Evolutionary conservation across 106 monocot genomes (phyloP).

Genomic region (Hemerocallis citrina): DNA sequence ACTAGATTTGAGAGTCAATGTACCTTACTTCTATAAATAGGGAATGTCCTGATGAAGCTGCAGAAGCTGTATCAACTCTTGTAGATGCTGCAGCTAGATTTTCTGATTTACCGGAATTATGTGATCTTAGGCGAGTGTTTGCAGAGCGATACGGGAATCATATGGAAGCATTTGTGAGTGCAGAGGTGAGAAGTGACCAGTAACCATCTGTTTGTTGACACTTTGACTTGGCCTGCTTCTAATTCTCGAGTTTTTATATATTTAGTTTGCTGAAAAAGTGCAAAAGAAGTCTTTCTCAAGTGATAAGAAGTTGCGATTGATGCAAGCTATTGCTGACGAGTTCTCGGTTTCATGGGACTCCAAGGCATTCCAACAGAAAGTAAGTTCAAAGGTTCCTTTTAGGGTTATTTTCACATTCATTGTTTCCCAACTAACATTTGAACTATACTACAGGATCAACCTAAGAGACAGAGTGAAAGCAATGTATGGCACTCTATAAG

Average conservation of each 20-base stretch:
- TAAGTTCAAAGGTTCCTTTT: conserved; percentile 21
- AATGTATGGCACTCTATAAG: conserved; percentile 6
- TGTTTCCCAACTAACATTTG: neutral
- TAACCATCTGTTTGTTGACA: neutral
- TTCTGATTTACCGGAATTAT: conserved; percentile 76
- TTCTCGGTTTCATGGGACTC: conserved; percentile 53
- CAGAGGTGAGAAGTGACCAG: conserved; percentile 65
- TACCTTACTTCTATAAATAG: too few relatives aligned
- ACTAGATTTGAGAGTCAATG: too few relatives aligned
- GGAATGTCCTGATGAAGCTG: conserved; percentile 67
- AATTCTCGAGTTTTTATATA: neutral
- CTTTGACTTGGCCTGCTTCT: neutral
- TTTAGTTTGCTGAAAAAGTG: conserved; percentile 57
- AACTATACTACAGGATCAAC: conserved; percentile 19
- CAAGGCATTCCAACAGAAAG: conserved; percentile 25
- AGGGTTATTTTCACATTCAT: too few relatives aligned
- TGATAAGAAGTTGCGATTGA: conserved; percentile 55
- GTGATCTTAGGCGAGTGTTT: conserved; percentile 51
- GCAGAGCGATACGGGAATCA: conserved; percentile 43
- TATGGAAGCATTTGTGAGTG: conserved; percentile 47
- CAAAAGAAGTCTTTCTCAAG: conserved; percentile 45
- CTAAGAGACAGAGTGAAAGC: conserved; percentile 4
- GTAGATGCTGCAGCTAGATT: conserved; percentile 90
- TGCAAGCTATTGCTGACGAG: conserved; percentile 66
- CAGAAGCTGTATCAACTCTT: conserved; percentile 69